Conservation (phyloP, 2,329 filamentous ascomycete genomes). For the Pseudofabraea citricarpa region DNA sequence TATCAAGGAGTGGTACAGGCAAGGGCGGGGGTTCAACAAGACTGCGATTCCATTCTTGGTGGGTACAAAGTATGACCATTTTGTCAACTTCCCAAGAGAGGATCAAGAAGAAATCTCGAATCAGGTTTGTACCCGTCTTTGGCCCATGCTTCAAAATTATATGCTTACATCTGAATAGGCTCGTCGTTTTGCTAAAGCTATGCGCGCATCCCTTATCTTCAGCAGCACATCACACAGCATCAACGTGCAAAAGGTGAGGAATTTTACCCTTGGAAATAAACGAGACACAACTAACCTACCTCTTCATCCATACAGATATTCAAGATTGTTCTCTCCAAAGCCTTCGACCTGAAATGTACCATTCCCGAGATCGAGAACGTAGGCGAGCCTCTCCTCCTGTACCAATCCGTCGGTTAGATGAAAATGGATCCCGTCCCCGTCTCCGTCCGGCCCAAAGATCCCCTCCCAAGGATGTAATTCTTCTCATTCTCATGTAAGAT, state of each 20-base stretch:
- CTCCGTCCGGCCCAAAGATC: no score
- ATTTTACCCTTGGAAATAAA: no score
- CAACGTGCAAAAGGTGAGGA: slow-evolving; percentile 96
- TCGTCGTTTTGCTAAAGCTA: slow-evolving; percentile 92
- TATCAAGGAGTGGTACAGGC: slow-evolving; percentile 99
- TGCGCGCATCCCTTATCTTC: slow-evolving; percentile 97
- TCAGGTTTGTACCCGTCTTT: slow-evolving; percentile 55
- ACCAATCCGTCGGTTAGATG: slow-evolving; percentile 52
- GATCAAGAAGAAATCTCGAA: slow-evolving; percentile 98
- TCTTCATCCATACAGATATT: slow-evolving; percentile 68
- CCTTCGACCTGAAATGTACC: slow-evolving; percentile 97
- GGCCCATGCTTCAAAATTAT: neutral
- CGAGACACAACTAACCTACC: neutral
- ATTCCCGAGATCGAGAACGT: slow-evolving; percentile 99
- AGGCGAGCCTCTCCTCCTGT: slow-evolving; percentile 89
- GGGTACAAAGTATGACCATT: slow-evolving; percentile 98
- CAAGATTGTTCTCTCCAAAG: slow-evolving; percentile 98
- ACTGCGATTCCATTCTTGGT: slow-evolving; percentile 98
- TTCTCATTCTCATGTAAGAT: neutral
- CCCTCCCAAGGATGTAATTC: no score
- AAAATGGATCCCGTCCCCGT: no score
- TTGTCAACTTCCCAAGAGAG: slow-evolving; percentile 95
- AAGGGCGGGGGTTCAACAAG: slow-evolving; percentile 98
- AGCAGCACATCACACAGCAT: slow-evolving; percentile 99
- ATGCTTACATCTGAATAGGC: slow-evolving; percentile 52